Percentiles rank a stretch among this genome's conserved stretches.
Evolutionary conservation across 2,329 filamentous ascomycete species (phyloP).

Genomic region (Paecilomyces fulvus): DNA sequence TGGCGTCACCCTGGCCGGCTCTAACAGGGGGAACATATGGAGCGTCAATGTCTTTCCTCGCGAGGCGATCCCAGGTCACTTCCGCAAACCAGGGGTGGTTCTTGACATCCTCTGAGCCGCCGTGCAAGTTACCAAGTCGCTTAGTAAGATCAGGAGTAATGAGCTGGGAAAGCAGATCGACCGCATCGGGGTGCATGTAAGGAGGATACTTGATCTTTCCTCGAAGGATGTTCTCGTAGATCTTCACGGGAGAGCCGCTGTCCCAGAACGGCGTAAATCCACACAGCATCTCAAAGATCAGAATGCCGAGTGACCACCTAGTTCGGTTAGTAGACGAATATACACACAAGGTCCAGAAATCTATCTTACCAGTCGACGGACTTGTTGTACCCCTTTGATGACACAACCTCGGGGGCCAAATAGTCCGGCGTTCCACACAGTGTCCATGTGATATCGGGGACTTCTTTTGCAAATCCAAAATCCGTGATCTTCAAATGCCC

Average conservation of each 20-base stretch:
- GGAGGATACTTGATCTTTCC: constrained; percentile 94
- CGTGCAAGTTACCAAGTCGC: constrained; percentile 86
- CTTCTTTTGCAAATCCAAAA: constrained; percentile 97
- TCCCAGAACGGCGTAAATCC: constrained; percentile 99
- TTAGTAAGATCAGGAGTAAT: constrained; percentile 95
- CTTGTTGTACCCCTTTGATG: constrained; percentile 98
- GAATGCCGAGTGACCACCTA: constrained; percentile 96
- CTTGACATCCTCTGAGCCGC: constrained; percentile 86
- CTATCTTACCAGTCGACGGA: constrained; percentile 86
- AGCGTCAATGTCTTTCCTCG: constrained; percentile 94
- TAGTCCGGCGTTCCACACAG: constrained; percentile 97
- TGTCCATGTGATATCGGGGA: constrained; percentile 98
- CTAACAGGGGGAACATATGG: constrained; percentile 95
- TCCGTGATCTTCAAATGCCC: constrained; percentile 96
- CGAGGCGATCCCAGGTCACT: constrained; percentile 92
- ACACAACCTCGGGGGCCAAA: constrained; percentile 94
- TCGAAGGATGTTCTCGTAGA: constrained; percentile 98
- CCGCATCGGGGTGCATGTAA: constrained; percentile 89
- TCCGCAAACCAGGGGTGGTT: constrained; percentile 93
- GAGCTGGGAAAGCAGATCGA: constrained; percentile 82
- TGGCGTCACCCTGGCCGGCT: constrained; percentile 87
- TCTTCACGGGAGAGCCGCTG: constrained; percentile 94
- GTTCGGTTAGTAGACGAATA: constrained; percentile 6
- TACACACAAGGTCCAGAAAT: not conserved
- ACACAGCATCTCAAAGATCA: constrained; percentile 99